Evolutionary conservation across 2,329 filamentous ascomycete species (phyloP).

Genomic region (Mycosphaerella sp.): DNA sequence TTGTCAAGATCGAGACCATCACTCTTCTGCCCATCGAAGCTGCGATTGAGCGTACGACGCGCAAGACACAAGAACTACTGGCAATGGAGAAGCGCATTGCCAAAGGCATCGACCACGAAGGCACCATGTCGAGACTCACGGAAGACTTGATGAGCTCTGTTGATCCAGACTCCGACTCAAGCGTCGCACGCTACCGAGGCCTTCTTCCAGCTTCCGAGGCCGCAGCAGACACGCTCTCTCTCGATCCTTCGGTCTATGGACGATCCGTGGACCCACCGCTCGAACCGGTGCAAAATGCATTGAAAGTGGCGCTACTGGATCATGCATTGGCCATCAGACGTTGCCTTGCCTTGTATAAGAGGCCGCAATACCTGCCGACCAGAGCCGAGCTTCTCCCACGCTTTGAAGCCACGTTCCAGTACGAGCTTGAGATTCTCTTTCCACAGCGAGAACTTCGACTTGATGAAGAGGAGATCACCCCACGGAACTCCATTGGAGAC

Average conservation of each 20-base stretch:
- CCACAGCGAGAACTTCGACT: constrained; percentile 26
- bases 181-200: constrained; percentile 69
- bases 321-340: constrained; percentile 84
- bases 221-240: constrained; percentile 37
- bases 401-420: constrained; percentile 43
- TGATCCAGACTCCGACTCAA: constrained; percentile 66
- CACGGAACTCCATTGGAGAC: constrained; percentile 21
- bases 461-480: constrained; percentile 22
- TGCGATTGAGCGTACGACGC: constrained; percentile 81
- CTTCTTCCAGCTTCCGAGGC: constrained; percentile 54
- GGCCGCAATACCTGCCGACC: constrained; percentile 53
- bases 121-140: constrained; percentile 59
- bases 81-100: constrained; percentile 65
- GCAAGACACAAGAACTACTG: constrained; percentile 82
- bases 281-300: constrained; percentile 63
- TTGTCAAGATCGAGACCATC: constrained; percentile 62
- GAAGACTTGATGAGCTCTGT: constrained; percentile 74
- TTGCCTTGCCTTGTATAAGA: constrained; percentile 61
- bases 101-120: constrained; percentile 52
- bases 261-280: constrained; percentile 38
- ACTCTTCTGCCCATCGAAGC: constrained; percentile 71
- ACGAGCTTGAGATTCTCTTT: constrained; percentile 40
- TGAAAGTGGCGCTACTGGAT: constrained; percentile 80
- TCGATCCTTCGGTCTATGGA: constrained; percentile 22
- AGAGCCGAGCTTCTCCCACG: constrained; percentile 28